Conservation (phyloP, 495 filamentous ascomycete species). For the Xylaria nigripes region DNA sequence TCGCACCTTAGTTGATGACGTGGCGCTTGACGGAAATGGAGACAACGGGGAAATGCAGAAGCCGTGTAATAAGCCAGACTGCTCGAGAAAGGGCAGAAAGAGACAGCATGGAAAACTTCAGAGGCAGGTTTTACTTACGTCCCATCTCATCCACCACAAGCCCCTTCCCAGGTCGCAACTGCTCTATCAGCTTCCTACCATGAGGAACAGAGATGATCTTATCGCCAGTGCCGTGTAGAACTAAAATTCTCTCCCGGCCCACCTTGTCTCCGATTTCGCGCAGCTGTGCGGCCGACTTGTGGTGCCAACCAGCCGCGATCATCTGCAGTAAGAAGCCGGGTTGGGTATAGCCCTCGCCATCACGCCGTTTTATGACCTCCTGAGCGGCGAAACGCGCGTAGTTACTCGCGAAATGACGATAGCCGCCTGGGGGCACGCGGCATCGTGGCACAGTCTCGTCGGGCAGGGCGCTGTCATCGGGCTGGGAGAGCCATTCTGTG, state of each 20-base stretch:
- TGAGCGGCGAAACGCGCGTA: slow-evolving; percentile 72
- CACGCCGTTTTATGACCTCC: slow-evolving; percentile 57
- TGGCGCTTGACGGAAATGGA: background rate
- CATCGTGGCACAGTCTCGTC: slow-evolving; percentile 19
- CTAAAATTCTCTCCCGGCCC: slow-evolving; percentile 61
- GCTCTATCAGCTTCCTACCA: slow-evolving; percentile 48
- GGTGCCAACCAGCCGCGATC: slow-evolving; percentile 72
- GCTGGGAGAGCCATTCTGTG: slow-evolving; percentile 46
- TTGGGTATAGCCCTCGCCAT: slow-evolving; percentile 46
- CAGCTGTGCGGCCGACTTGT: slow-evolving; percentile 58
- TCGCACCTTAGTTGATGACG: no score
- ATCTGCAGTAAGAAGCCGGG: slow-evolving; percentile 68
- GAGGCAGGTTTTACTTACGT: slow-evolving; percentile 22
- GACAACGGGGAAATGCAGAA: no score
- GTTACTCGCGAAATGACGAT: slow-evolving; percentile 57
- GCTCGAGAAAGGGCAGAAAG: background rate
- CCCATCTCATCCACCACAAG: slow-evolving; percentile 56
- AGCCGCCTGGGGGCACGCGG: slow-evolving; percentile 19
- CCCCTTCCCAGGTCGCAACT: slow-evolving; percentile 40
- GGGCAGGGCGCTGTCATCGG: slow-evolving; percentile 49
- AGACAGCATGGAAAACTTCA: background rate
- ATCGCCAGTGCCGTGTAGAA: slow-evolving; percentile 67
- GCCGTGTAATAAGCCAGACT: background rate
- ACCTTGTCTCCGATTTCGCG: slow-evolving; percentile 53
- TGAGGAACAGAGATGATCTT: slow-evolving; percentile 65